phyloP scores from a whole-genome alignment of 768 basidiomycete genomes.

The Pleurotus cornucopiae region DNA sequence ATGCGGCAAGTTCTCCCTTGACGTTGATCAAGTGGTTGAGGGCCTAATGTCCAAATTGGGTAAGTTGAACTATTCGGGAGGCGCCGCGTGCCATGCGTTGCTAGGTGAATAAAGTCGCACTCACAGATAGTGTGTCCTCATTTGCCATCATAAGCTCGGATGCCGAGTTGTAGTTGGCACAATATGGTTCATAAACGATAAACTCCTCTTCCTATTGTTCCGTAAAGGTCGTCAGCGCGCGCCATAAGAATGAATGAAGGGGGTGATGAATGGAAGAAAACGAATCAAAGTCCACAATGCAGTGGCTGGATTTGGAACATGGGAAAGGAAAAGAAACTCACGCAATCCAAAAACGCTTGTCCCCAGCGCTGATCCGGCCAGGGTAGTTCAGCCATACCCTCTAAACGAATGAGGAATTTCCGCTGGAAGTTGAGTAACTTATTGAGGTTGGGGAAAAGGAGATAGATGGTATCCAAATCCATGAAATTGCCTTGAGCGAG shows the following conservation, averaged over 20 bases:
- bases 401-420: constrained; percentile 86
- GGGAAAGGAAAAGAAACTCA: constrained; percentile 38
- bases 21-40: constrained; percentile 84
- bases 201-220: constrained; percentile 92
- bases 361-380: constrained; percentile 91
- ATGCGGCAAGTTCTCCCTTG: constrained; percentile 89
- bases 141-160: constrained; percentile 81
- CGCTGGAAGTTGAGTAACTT: constrained; percentile 96
- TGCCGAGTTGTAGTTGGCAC: constrained; percentile 89
- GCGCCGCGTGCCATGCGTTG: constrained; percentile 20
- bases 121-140: constrained; percentile 80
- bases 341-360: constrained; percentile 75
- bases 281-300: constrained; percentile 31
- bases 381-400: constrained; percentile 76
- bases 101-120: constrained; percentile 35
- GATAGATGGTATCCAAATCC: constrained; percentile 92
- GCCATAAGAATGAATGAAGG: constrained; percentile 23
- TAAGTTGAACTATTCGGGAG: constrained; percentile 27
- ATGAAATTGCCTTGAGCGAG: constrained; percentile 80
- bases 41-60: constrained; percentile 49
- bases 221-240: constrained; percentile 17
- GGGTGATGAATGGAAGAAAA: constrained; percentile 16
- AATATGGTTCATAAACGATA: constrained; percentile 94
- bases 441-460: constrained; percentile 92
- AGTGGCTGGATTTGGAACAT: constrained; percentile 33